Evolutionary conservation across 2,329 filamentous ascomycete species (phyloP).

Genomic region (Pyricularia pennisetigena): DNA sequence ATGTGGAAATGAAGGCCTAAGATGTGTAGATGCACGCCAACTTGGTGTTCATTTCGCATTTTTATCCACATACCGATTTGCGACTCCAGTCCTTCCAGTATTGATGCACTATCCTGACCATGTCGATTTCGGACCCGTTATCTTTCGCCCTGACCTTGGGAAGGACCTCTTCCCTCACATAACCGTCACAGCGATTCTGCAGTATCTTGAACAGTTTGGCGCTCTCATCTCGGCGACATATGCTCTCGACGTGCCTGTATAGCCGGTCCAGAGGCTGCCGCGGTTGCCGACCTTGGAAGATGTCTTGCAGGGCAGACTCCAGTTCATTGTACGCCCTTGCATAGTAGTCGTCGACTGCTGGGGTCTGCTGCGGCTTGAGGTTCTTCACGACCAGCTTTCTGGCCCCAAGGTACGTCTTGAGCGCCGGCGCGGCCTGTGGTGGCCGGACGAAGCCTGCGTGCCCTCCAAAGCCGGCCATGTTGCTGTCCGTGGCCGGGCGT

Average conservation of each 20-base stretch:
- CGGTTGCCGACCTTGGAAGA: slow-evolving; percentile 58
- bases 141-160: slow-evolving; percentile 40
- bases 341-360: slow-evolving; percentile 69
- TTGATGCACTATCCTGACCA: slow-evolving; percentile 44
- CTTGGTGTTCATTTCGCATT: neutral
- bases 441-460: slow-evolving; percentile 7
- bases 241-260: slow-evolving; percentile 84
- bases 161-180: slow-evolving; percentile 55
- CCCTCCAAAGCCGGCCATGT: slow-evolving; percentile 24
- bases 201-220: slow-evolving; percentile 58
- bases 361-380: slow-evolving; percentile 46
- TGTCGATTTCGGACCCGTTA: slow-evolving; percentile 49
- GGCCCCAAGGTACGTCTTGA: slow-evolving; percentile 66
- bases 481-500: slow-evolving; percentile 15
- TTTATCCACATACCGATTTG: slow-evolving; percentile 59
- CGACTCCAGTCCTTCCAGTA: slow-evolving; percentile 72
- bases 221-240: slow-evolving; percentile 71
- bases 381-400: slow-evolving; percentile 94
- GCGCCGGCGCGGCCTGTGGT: slow-evolving; percentile 17
- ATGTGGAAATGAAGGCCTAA: neutral
- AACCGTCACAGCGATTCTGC: slow-evolving; percentile 52
- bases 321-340: slow-evolving; percentile 65
- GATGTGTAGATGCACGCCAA: neutral
- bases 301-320: slow-evolving; percentile 58
- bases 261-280: slow-evolving; percentile 75